These are phyloP conservation scores for Coccomyxa sp. DNA, from an alignment of 139 green algal genomes.

Conservation along the genomic window DNA sequence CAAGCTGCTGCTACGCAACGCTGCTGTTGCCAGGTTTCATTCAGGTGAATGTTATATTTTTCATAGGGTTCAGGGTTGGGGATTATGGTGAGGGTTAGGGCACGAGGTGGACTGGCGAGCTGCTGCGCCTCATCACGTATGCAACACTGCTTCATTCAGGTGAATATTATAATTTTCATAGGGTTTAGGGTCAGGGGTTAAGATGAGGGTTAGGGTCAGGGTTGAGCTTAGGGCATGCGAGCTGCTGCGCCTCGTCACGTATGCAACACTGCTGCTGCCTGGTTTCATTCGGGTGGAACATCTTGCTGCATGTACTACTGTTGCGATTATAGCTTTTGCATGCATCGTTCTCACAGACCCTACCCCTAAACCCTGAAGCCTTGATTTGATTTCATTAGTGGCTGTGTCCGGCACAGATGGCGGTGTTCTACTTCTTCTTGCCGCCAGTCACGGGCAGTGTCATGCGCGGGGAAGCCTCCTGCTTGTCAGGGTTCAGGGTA, in stretches of 20 bases:
- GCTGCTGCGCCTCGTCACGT: conserved; percentile 42
- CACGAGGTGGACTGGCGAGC: conserved; percentile 33
- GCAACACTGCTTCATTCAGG: conserved; percentile 43
- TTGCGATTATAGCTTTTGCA: no score
- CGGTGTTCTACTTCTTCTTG: conserved; percentile 77
- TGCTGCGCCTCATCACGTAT: conserved; percentile 47
- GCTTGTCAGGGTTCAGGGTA: no score
- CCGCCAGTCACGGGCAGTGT: conserved; percentile 61
- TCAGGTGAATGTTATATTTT: conserved; percentile 23
- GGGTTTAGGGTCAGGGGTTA: no score
- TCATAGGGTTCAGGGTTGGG: background rate
- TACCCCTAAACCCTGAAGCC: no score
- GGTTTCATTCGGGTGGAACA: conserved; percentile 52
- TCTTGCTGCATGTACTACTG: no score
- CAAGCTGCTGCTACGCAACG: conserved; percentile 38
- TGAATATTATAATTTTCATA: conserved; percentile 11
- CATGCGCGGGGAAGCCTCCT: conserved; percentile 61
- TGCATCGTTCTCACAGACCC: no score
- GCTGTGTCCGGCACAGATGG: conserved; percentile 23
- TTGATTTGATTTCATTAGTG: no score
- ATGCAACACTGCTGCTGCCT: conserved; percentile 47
- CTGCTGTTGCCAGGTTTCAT: conserved; percentile 60
- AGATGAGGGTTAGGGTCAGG: conserved; percentile 20
- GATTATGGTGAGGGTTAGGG: conserved; percentile 9
- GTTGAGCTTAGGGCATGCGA: conserved; percentile 12